phyloP scores from a whole-genome alignment of 495 filamentous ascomycete genomes.

The Aspergillus sclerotioniger region DNA sequence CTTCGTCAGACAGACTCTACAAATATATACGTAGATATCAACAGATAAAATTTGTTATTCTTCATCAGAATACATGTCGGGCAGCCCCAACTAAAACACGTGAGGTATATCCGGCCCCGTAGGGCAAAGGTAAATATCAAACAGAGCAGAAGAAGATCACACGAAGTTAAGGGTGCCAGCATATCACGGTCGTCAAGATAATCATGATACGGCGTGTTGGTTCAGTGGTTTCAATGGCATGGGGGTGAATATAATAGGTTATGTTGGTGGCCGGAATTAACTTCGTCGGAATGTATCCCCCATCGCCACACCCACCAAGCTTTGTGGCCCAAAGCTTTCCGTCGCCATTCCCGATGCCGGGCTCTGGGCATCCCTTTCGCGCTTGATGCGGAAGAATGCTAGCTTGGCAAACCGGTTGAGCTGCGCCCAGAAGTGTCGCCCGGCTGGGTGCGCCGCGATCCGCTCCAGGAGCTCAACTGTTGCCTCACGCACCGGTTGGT shows the following conservation, averaged over 20 bases:
- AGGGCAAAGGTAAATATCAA: constrained; percentile 6
- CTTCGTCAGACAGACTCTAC: no score
- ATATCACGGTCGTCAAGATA: constrained; percentile 4
- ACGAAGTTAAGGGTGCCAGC: constrained; percentile 1
- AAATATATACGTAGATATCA: no score
- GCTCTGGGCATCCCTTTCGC: constrained; percentile 51
- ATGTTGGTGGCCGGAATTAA: no score
- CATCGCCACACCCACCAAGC: constrained; percentile 41
- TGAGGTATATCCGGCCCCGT: constrained; percentile 14
- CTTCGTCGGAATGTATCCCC: constrained; percentile 17
- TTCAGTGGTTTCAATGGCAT: no score
- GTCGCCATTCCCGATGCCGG: constrained; percentile 9
- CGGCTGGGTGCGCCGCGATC: constrained; percentile 82
- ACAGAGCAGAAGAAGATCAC: background rate
- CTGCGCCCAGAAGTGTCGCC: constrained; percentile 86
- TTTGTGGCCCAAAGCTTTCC: constrained; percentile 32
- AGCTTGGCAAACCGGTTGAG: constrained; percentile 87
- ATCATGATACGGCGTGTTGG: background rate
- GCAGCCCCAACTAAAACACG: constrained; percentile 8
- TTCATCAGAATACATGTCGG: background rate
- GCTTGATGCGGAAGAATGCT: constrained; percentile 65
- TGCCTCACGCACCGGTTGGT: constrained; percentile 70
- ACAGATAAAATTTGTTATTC: background rate
- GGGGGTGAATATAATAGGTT: no score
- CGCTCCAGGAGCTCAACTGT: constrained; percentile 79